These are phyloP conservation scores for Cicer yamashitae DNA, from an alignment of 306 rosid species.

Conservation along the genomic window DNA sequence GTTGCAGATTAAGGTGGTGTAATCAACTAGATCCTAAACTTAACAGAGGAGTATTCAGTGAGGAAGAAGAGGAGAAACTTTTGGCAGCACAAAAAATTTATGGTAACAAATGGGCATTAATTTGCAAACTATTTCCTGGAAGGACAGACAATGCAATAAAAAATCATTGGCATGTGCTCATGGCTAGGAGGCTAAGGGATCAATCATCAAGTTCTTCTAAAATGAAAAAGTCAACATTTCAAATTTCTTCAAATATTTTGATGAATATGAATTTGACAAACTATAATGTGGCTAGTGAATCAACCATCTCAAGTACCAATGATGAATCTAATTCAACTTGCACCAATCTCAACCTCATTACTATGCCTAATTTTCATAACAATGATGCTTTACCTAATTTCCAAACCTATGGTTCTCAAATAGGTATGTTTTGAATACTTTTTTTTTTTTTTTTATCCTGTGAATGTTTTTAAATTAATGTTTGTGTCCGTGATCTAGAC, in stretches of 20 bases:
- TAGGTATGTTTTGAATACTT: slow-evolving; percentile 46
- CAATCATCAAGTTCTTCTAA: slow-evolving; percentile 49
- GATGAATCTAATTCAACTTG: slow-evolving; percentile 69
- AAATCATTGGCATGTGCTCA: slow-evolving; percentile 87
- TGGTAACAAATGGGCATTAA: slow-evolving; percentile 89
- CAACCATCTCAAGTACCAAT: slow-evolving; percentile 60
- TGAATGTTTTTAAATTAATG: neutral
- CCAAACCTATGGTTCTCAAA: slow-evolving; percentile 41
- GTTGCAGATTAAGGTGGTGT: slow-evolving; percentile 92
- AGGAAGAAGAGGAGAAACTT: slow-evolving; percentile 74
- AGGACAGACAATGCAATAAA: slow-evolving; percentile 83
- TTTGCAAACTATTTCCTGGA: slow-evolving; percentile 75
- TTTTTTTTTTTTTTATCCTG: neutral
- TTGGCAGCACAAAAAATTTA: slow-evolving; percentile 62
- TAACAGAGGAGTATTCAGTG: slow-evolving; percentile 59
- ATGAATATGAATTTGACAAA: slow-evolving; percentile 29
- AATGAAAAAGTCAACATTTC: slow-evolving; percentile 54
- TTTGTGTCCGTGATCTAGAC: neutral
- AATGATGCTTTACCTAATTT: slow-evolving; percentile 28
- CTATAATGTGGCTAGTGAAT: slow-evolving; percentile 54
- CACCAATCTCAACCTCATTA: slow-evolving; percentile 59
- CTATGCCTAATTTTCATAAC: slow-evolving; percentile 2
- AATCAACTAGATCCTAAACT: slow-evolving; percentile 85
- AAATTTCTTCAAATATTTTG: slow-evolving; percentile 25
- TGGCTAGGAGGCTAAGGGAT: slow-evolving; percentile 70